Evolutionary conservation across 2,329 filamentous ascomycete species (phyloP), one percentile per base, ranked within the genome.

Genomic region (Pseudogymnoascus pannorum): DNA sequence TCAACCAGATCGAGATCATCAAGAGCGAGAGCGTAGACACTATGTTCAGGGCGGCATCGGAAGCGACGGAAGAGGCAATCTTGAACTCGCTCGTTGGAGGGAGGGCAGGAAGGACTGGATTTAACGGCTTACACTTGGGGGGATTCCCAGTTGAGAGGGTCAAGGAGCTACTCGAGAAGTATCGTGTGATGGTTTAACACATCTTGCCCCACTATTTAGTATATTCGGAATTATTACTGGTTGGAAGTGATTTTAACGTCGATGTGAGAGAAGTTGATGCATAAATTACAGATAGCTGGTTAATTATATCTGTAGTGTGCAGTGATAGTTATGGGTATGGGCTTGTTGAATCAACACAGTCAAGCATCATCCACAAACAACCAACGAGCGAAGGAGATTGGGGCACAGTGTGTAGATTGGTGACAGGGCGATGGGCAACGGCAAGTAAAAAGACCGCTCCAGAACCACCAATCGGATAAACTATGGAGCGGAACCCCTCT

Each of bases 21-120:
- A 80, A 86, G 65, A 83, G 87, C 66, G 74, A 78, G 59, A 83
- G 79, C 3, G 84, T 88, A 63, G 84, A 87, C 65, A 78, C 78
- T 0, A 70, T 87, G 62, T 84, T 88, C 62, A 80, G 86, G 69
- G 85, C 84, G 1, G 80, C 77, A 2, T 81, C 82, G 0, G 85
- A 88, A 68, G 81, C 80, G 0, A 83, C 83, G 0, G 85, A 88
- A 67, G 86, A 89, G 72, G 79, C 84, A 1, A 86, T 88, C 60
- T 81, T 86, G 64, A 88, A 89, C 68, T 79, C 81, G 0, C 71
- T 88, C 7, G 63, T 70, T 60, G 85, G 79, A 64, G 85, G 81
- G 75, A 83, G 84, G 1, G 79, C 84, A 66, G 82, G 79, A 0
- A 81, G 85, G 75, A 78, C 76, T 1, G 84, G 84, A 0, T 77